Base-by-base conservation (phyloP, 306 rosid species). In the Ormosia emarginata region DNA sequence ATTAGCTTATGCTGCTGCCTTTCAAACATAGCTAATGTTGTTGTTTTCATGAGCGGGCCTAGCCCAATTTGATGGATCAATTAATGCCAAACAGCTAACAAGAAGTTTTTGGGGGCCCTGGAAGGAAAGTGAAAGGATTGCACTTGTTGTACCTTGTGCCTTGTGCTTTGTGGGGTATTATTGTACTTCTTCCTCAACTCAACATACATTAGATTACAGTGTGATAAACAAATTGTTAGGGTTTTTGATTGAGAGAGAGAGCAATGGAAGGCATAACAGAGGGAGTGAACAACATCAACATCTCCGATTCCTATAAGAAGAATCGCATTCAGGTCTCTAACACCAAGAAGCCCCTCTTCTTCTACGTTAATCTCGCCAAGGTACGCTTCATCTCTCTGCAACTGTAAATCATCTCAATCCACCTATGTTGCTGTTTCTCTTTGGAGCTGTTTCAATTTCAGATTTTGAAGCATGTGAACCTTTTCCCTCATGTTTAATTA, bases 311-410 rank as follows among this genome's bases (percentile, higher is more conserved):
- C 1, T 85, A 71, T 67, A 92, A 92, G 84, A 90, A 83, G 86
- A 92, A 90, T 75, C 94, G 97, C 50, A 92, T 92, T 85, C 94
- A 92, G 81, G 97, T 92, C 56, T 92, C 97, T 2, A 90, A 87
- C 78, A 90, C 97, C 34, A 92, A 92, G 71, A 92, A 88, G 46
- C 97, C 97, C 5, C 91, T 90, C 79, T 92, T 92, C 71, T 92
- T 92, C 88, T 92, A 90, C 30, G 94, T 90, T 77, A 92, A 90
- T 83, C 92, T 90, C 52, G 97, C 97, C 84, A 91, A 91, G 92
- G 96, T 91, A 36, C 4, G 65, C 17, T 14, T n/a, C 30, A 3
- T 41, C 4, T 15, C 8, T 18, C n/a, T 44, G 53, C 12, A 34
- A 39, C 12, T 34, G 34, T 15, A 41, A 6, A 4, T 37, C 32